Conservation (phyloP, 148 eudicot species). For the Chenopodium album region DNA sequence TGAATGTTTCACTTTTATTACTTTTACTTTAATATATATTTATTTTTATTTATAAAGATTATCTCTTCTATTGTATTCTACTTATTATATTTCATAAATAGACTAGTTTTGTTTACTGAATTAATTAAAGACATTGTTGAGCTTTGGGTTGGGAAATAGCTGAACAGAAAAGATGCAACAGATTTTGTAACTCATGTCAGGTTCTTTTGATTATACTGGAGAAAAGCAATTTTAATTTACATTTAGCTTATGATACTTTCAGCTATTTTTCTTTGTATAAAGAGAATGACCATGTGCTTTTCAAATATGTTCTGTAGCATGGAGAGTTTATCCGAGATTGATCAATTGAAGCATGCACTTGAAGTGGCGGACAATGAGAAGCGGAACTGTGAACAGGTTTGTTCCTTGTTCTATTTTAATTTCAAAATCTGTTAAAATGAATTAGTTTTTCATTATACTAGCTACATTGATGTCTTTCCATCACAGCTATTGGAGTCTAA, state of each 20-base stretch:
- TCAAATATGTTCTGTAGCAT: constrained; percentile 37
- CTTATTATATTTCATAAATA: not conserved
- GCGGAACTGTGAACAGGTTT: constrained; percentile 47
- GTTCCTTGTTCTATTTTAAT: constrained; percentile 14
- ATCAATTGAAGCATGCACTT: constrained; percentile 51
- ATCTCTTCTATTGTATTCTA: not conserved
- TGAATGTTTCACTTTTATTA: not conserved
- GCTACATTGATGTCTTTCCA: constrained; percentile 4
- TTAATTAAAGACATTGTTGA: not conserved
- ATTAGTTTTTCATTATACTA: not conserved
- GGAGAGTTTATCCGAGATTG: constrained; percentile 56
- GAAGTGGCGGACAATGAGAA: constrained; percentile 40
- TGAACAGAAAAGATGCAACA: not conserved
- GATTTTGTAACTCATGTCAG: not conserved
- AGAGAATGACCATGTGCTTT: constrained; percentile 2
- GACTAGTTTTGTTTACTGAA: not conserved
- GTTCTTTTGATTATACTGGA: not conserved
- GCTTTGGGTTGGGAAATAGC: not conserved
- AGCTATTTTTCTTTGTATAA: not conserved
- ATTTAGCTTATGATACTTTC: constrained; percentile 1
- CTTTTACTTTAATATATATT: too few relatives aligned
- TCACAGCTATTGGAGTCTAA: constrained; percentile 37
- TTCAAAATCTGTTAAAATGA: constrained; percentile 12
- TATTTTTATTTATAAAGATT: too few relatives aligned
- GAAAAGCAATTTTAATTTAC: not conserved